Percentiles rank a stretch among this genome's conserved stretches.
Evolutionary conservation across 148 eudicot species (phyloP).

Genomic region (Vaccinium myrtillus): DNA sequence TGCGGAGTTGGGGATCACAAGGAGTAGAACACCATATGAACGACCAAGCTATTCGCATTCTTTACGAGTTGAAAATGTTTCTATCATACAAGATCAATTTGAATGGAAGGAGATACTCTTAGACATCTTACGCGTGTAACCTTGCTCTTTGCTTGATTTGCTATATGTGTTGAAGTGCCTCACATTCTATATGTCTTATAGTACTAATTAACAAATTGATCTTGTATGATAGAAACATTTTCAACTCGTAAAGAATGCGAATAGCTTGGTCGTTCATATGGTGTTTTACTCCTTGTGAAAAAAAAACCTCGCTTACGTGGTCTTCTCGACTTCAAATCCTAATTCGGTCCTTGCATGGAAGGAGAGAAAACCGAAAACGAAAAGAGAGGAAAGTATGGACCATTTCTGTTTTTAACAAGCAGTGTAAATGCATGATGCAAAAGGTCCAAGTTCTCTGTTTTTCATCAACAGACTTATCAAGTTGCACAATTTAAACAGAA

Average conservation of each 20-base stretch:
- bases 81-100: not conserved
- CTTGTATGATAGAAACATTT: not conserved
- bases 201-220: too few species aligned
- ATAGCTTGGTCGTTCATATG: not conserved
- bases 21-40: not conserved
- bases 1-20: not conserved
- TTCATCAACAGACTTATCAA: slow-evolving; percentile 34
- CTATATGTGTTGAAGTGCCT: too few species aligned
- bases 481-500: slow-evolving; percentile 29
- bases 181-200: too few species aligned
- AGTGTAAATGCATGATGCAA: slow-evolving; percentile 22
- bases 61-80: not conserved
- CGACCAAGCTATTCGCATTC: not conserved
- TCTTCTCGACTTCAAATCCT: not conserved
- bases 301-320: not conserved
- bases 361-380: slow-evolving; percentile 1
- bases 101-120: too few species aligned
- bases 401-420: slow-evolving; percentile 38
- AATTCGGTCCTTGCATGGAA: not conserved
- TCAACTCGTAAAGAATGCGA: not conserved
- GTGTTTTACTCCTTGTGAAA: not conserved
- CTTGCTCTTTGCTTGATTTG: too few species aligned
- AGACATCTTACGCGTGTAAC: too few species aligned
- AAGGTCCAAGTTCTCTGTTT: slow-evolving; percentile 50
- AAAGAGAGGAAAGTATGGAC: slow-evolving; percentile 38